Base-by-base conservation (phyloP, 1,139 yeast species). In the Geotrichum europaeum region DNA sequence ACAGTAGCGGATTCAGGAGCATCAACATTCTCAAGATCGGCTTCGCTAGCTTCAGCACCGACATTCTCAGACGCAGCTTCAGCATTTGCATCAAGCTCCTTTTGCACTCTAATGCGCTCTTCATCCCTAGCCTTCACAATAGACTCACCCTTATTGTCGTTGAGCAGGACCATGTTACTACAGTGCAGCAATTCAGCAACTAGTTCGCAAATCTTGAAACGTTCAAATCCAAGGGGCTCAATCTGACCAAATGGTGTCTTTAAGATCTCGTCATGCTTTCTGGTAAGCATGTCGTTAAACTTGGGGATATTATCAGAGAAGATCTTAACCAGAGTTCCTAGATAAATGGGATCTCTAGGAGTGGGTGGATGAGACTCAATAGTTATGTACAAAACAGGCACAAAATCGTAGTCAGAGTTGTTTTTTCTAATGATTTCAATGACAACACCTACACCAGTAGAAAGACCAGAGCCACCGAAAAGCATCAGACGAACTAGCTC, bases 141-240 rank as follows among this genome's bases (percentile, higher is more conserved):
- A 49, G 81, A 84, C 69, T 84, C 96, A 13, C 97, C 97, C 65
- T 84, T 82, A 63, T 85, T 86, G 66, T 92, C 96, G 71, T 94
- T 94, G 66, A 94, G 79, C 54, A 94, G 78, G 0, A 94, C 95
- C 99, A 95, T 95, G 74, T 94, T 94, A 30, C 97, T 90, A 71
- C 99, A 94, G 75, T 94, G 99, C 62, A 94, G 80, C 58, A 94
- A 79, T 73, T 94, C 99, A 0, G 99, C 99, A 65, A 94, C 84
- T 65, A 94, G 79, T 75, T 95, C 99, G 72, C 97, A 94, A 57
- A 94, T 88, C 72, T 92, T 89, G 75, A 95, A 94, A 67, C 98
- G 80, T 76, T 94, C 98, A 74, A 92, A 92, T 0, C 99, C 99
- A 50, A 94, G 78, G 0, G 99, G 99, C 74, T 89, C 96, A 64